phyloP scores from a whole-genome alignment of 225 moss, liverwort and hornwort genomes.

The Polytrichum commune region DNA sequence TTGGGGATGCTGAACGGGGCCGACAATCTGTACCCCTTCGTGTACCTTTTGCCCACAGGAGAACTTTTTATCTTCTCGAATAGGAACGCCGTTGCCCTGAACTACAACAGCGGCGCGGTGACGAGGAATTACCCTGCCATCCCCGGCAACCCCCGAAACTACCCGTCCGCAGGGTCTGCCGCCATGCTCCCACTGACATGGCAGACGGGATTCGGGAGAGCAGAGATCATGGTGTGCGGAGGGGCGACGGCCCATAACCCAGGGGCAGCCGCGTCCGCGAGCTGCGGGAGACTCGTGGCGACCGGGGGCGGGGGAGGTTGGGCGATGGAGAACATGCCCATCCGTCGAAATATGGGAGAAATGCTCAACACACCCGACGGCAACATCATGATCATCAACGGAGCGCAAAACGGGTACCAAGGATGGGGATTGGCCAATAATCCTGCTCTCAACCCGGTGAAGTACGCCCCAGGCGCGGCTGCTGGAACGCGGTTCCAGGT shows the following conservation, averaged over 20 bases:
- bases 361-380: slow-evolving; percentile 68
- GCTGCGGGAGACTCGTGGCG: slow-evolving; percentile 62
- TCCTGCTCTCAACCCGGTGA: slow-evolving; percentile 53
- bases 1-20: slow-evolving; percentile 11
- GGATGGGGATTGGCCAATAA: slow-evolving; percentile 58
- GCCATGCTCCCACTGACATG: slow-evolving; percentile 27
- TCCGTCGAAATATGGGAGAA: slow-evolving; percentile 62
- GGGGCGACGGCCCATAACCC: slow-evolving; percentile 55
- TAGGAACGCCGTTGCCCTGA: slow-evolving; percentile 14
- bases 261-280: slow-evolving; percentile 36
- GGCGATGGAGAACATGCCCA: slow-evolving; percentile 79
- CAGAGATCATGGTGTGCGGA: slow-evolving; percentile 35
- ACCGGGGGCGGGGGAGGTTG: slow-evolving; percentile 29
- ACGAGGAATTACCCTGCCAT: slow-evolving; percentile 21
- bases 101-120: slow-evolving; percentile 28
- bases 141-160: slow-evolving; percentile 40
- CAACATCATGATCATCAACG: slow-evolving; percentile 62
- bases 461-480: slow-evolving; percentile 16
- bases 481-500: slow-evolving; percentile 11
- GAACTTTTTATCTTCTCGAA: slow-evolving; percentile 30
- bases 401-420: slow-evolving; percentile 58
- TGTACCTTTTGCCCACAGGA: slow-evolving; percentile 37
- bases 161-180: slow-evolving; percentile 40
- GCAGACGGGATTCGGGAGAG: slow-evolving; percentile 7
- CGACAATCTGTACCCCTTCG: slow-evolving; percentile 48